These are phyloP conservation scores for Sclerotinia minor DNA, from an alignment of 2,329 filamentous ascomycete species.

Conservation along the genomic window DNA sequence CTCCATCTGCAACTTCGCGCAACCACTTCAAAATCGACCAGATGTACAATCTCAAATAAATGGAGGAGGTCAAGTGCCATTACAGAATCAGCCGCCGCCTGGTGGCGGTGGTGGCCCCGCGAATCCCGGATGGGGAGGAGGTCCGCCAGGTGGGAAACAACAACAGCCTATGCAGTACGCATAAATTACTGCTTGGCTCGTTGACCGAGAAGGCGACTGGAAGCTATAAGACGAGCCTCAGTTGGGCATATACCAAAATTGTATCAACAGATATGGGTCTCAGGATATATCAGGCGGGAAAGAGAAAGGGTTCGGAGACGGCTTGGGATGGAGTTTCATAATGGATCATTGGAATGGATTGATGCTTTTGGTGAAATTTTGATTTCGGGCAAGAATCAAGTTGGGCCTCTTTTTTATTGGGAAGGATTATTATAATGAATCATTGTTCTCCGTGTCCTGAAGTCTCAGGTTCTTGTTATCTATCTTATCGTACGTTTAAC, in stretches of 20 bases:
- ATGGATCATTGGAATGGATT: neutral
- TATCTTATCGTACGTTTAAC: neutral
- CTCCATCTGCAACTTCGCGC: slow-evolving; percentile 74
- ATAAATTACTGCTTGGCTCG: slow-evolving; percentile 24
- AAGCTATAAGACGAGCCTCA: neutral
- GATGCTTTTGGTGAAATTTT: slow-evolving; percentile 5
- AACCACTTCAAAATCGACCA: slow-evolving; percentile 55
- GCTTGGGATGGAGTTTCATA: neutral
- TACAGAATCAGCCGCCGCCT: slow-evolving; percentile 30
- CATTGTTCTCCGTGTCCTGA: slow-evolving; percentile 2
- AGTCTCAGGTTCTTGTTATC: slow-evolving; percentile 14
- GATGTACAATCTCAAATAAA: slow-evolving; percentile 38
- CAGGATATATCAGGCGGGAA: neutral
- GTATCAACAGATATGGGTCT: neutral
- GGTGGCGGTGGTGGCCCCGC: slow-evolving; percentile 22
- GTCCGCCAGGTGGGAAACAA: slow-evolving; percentile 33
- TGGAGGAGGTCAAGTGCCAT: slow-evolving; percentile 37
- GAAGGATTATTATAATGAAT: neutral
- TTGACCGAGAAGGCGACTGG: no score
- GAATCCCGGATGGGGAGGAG: slow-evolving; percentile 37
- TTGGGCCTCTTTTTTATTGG: neutral
- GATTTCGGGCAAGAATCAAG: slow-evolving; percentile 3
- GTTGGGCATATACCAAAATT: neutral
- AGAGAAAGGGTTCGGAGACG: neutral
- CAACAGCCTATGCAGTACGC: slow-evolving; percentile 40